phyloP scores from a whole-genome alignment of 1,284 basidiomycete species.

The Moniliella sp. region DNA sequence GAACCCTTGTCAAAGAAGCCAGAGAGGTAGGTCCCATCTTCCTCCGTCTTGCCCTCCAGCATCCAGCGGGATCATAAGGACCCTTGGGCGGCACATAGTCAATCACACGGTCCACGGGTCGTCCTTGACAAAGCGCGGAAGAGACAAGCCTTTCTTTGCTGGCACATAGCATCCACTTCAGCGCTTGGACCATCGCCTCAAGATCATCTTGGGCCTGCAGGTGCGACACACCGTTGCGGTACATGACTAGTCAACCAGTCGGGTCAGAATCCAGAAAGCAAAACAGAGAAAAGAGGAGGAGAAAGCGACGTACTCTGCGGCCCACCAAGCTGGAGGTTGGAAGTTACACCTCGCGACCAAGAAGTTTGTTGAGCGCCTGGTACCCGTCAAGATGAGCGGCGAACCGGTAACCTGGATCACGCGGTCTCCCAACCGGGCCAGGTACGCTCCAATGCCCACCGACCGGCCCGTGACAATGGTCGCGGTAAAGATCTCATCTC shows the following conservation, averaged over 20 bases:
- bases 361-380: conserved; percentile 88
- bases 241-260: conserved; percentile 20
- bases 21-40: conserved; percentile 37
- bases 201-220: conserved; percentile 80
- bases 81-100: conserved; percentile 75
- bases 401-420: conserved; percentile 97
- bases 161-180: conserved; percentile 81
- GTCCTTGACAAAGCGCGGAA: conserved; percentile 11
- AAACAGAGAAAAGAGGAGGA: not conserved
- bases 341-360: conserved; percentile 98
- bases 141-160: conserved; percentile 8
- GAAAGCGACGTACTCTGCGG: conserved; percentile 45
- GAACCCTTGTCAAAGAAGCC: conserved; percentile 94
- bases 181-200: conserved; percentile 24
- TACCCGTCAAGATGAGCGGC: conserved; percentile 94
- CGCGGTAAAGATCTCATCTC: conserved; percentile 97
- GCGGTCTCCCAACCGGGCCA: conserved; percentile 88
- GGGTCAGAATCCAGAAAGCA: too few relatives aligned
- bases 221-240: conserved; percentile 63
- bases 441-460: conserved; percentile 95
- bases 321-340: conserved; percentile 91
- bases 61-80: conserved; percentile 95
- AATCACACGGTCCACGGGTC: conserved; percentile 68
- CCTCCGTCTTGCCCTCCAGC: conserved; percentile 72
- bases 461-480: conserved; percentile 94